Evolutionary conservation across 164 flowering plant species (phyloP).

Genomic region (Pachysandra terminalis): DNA sequence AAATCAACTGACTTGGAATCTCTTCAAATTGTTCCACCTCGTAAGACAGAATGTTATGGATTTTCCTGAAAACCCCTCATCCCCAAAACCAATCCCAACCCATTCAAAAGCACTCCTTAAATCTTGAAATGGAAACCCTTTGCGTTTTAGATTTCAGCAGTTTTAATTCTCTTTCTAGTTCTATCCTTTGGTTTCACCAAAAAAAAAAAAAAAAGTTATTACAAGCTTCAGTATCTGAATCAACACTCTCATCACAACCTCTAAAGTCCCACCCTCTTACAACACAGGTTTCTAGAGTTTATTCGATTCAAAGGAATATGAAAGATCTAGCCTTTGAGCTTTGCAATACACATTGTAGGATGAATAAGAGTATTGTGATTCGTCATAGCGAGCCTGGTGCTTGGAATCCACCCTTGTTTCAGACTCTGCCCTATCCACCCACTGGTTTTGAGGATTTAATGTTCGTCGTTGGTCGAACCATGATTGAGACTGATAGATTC

Average conservation of each 20-base stretch:
- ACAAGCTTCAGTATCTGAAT: constrained; percentile 12
- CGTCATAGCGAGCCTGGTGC: too few species aligned
- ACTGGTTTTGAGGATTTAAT: too few species aligned
- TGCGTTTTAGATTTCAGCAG: constrained; percentile 15
- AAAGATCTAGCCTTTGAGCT: too few species aligned
- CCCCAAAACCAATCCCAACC: constrained; percentile 6
- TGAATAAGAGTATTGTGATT: too few species aligned
- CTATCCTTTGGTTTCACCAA: constrained; percentile 13
- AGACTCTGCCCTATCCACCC: too few species aligned
- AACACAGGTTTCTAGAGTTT: too few species aligned
- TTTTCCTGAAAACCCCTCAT: constrained; percentile 3
- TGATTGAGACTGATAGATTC: too few species aligned
- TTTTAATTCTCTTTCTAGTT: constrained; percentile 18
- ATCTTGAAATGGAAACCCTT: constrained; percentile 10
- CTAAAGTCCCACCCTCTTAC: constrained; percentile 25
- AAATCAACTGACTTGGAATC: too few species aligned
- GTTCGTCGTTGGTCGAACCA: too few species aligned
- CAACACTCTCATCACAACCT: constrained; percentile 11
- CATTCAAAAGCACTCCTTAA: background rate
- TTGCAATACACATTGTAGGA: too few species aligned
- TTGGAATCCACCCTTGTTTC: too few species aligned
- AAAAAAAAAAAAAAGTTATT: constrained; percentile 5
- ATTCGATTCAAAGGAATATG: too few species aligned
- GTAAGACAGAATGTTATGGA: background rate
- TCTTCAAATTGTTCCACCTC: background rate